Percentiles rank a stretch among this genome's conserved stretches.
Evolutionary conservation across 768 basidiomycete genomes (phyloP).

Genomic region (Mycena belliarum): DNA sequence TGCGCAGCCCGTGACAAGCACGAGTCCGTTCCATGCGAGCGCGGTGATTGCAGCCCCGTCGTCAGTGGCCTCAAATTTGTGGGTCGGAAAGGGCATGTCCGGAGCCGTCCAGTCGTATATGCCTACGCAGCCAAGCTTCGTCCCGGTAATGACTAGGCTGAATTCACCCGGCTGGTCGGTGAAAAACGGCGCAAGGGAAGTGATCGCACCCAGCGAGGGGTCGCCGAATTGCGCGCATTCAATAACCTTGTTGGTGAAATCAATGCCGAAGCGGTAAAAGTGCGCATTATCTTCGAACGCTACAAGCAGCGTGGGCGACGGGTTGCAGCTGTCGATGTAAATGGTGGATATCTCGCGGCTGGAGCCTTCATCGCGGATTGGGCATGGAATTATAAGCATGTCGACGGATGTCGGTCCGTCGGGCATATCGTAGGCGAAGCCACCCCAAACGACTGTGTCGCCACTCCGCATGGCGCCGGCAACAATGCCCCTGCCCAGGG

Average conservation of each 20-base stretch:
- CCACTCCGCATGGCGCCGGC: conserved; percentile 59
- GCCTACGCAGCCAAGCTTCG: conserved; percentile 62
- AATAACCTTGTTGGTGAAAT: conserved; percentile 29
- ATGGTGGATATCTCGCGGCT: conserved; percentile 20
- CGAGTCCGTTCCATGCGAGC: conserved; percentile 58
- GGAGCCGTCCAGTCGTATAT: conserved; percentile 54
- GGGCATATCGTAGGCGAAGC: conserved; percentile 33
- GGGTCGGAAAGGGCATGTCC: conserved; percentile 11
- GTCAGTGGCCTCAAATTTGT: conserved; percentile 61
- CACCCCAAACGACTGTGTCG: conserved; percentile 55
- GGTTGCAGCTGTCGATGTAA: conserved; percentile 30
- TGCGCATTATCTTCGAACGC: conserved; percentile 49
- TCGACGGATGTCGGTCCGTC: conserved; percentile 24
- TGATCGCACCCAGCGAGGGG: conserved; percentile 50
- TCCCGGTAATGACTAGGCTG: conserved; percentile 63
- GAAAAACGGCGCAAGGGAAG: conserved; percentile 51
- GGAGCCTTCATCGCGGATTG: conserved; percentile 27
- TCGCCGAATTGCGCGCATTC: conserved; percentile 52
- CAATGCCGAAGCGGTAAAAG: conserved; percentile 54
- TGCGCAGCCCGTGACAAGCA: conserved; percentile 67
- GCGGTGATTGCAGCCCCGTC: conserved; percentile 63
- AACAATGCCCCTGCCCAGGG: conserved; percentile 43
- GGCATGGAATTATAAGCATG: conserved; percentile 39
- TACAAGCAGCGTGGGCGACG: conserved; percentile 44
- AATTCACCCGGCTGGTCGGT: conserved; percentile 33